Evolutionary conservation across 1,284 basidiomycete genomes (phyloP), one percentile per base, ranked within the genome.

Genomic region (Ceratobasidium sp.): DNA sequence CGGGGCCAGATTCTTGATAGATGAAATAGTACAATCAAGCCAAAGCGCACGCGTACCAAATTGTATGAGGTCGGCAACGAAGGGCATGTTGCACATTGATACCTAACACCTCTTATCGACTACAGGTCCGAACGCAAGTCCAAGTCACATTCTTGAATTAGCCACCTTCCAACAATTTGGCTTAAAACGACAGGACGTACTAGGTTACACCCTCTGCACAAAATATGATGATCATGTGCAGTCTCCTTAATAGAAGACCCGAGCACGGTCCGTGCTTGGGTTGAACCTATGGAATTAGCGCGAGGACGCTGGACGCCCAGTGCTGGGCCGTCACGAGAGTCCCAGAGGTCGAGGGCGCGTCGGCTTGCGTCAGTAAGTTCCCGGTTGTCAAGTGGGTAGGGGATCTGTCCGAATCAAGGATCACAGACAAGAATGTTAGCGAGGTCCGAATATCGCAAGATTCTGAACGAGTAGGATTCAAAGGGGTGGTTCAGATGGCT

Each of bases 1-100:
- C 20, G 61, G 35, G 23, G 39, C 61, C 31, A 28, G 7, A 31
- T 26, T 20, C 28, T 33, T n/a, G 47, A 45, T 56, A 42, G 51
- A 56, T 61, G 61, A 49, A 75, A 33, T 31, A 53, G 47, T 49
- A 53, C 6, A 61, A 49, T 47, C 49, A 66, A 53, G 13, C 31
- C 20, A 23, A 23, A 42, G 1, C 39, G n/a, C 23, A 15, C 31
- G 79, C 88, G 75, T 80, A 94, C 93, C 82, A 94, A 82, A 80
- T 86, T 94, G 81, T 88, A 92, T 15, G 88, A 82, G 42, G 83
- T 84, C 0, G 91, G 88, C 56, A 85, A 85, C 20, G 93, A 93
- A 1, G 91, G 88, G 80, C 93, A 94, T 65, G 89, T 90, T 23
- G 89, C 91, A 81, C 93, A 94, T 82, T 94, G 93, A 81, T 91